Evolutionary conservation across 371 early-diverging fungal genomes (phyloP), one percentile per base, ranked within the genome.

Genomic region (Apophysomyces sp.): DNA sequence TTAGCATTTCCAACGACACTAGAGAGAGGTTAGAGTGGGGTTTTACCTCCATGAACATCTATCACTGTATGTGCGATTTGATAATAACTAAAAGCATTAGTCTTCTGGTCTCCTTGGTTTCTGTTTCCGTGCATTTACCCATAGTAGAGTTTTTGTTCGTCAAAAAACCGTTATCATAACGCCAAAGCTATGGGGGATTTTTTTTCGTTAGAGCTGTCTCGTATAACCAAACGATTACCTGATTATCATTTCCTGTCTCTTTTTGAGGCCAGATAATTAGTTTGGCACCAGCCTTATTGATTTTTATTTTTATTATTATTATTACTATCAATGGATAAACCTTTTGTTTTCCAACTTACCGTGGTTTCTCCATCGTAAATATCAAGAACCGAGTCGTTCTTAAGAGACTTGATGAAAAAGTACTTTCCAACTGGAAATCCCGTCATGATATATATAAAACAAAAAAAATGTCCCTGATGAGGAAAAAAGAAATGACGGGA

Each of bases 31-130:
- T 37, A n/a, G 2, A 37, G 37, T 11, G 2, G 11, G 11, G 39
- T 11, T 12, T 60, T 68, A 75, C 79, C 81, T 60, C 77, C 78
- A 34, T 63, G 39, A 52, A 80, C 64, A 63, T 75, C 76, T 29
- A 80, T 39, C 6, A 80, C 78, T 75, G 37, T 18, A 31, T 12
- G 9, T n/a, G 36, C 13, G 31, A n/a, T n/a, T 27, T 15, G 5
- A 29, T 2, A 1, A 41, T n/a, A n/a, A n/a, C n/a, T n/a, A n/a
- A n/a, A n/a, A n/a, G n/a, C n/a, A n/a, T n/a, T n/a, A n/a, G n/a
- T 12, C 15, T 18, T 9, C 7, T 18, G 6, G 9, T 36, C 4
- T 56, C 18, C 39, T 7, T 8, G 1, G 4, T 32, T 24, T 2
- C 26, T 1, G 34, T 52, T 12, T 34, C 7, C 29, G 24, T 24